Conservation (phyloP, 2,329 filamentous ascomycete genomes). For the Ciborinia camelliae region DNA sequence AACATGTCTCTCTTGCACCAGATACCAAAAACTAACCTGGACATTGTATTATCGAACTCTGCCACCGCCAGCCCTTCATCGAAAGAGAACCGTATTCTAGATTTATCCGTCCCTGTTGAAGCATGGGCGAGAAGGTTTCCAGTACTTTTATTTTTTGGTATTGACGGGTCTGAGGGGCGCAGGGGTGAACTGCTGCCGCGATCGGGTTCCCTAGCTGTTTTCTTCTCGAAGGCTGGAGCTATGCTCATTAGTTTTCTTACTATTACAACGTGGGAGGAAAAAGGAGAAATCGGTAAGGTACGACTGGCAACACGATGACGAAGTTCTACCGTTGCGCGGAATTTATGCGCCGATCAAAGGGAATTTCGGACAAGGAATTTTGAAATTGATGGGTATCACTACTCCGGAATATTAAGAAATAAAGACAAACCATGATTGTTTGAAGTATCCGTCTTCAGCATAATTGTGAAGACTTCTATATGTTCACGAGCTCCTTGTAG, state of each 20-base stretch:
- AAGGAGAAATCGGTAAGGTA: slow-evolving; percentile 1
- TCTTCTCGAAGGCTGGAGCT: slow-evolving; percentile 31
- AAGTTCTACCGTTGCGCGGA: background rate
- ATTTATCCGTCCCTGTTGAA: slow-evolving; percentile 49
- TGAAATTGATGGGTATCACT: background rate
- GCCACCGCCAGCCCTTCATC: slow-evolving; percentile 58
- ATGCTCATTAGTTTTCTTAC: slow-evolving; percentile 21
- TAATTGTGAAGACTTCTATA: slow-evolving; percentile 27
- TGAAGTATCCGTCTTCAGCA: slow-evolving; percentile 37
- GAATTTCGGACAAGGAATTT: slow-evolving; percentile 6
- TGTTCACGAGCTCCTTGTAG: slow-evolving; percentile 4
- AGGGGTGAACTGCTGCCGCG: slow-evolving; percentile 26
- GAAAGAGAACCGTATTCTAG: slow-evolving; percentile 65
- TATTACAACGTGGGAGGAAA: background rate
- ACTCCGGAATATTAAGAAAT: slow-evolving; percentile 3
- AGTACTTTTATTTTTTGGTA: slow-evolving; percentile 65
- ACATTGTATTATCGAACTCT: slow-evolving; percentile 68
- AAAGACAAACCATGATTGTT: slow-evolving; percentile 33
- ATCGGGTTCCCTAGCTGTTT: slow-evolving; percentile 22
- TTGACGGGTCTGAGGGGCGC: slow-evolving; percentile 31
- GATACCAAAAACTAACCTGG: slow-evolving; percentile 58
- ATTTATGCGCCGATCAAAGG: slow-evolving; percentile 22
- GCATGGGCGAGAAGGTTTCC: slow-evolving; percentile 51
- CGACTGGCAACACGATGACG: background rate
- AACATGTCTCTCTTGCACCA: background rate